Conservation (phyloP, 1,139 yeast genomes). For the Hansenula anomala region DNA sequence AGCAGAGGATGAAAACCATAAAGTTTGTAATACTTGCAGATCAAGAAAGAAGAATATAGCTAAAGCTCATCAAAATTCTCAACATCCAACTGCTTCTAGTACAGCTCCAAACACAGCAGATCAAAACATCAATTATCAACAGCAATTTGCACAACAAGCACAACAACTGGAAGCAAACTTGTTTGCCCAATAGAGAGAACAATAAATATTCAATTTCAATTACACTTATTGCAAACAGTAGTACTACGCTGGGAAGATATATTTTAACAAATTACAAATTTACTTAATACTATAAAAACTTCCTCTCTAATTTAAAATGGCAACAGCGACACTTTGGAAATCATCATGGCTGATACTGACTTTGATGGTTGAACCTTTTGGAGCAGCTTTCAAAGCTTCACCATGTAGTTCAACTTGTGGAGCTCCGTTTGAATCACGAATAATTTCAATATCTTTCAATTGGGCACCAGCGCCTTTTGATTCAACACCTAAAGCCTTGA, state of each 20-base stretch:
- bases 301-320: slow-evolving; percentile 61
- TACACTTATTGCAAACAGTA: too few relatives aligned
- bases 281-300: too few relatives aligned
- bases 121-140: slow-evolving; percentile 2
- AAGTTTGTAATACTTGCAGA: slow-evolving; percentile 52
- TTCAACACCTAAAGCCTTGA: slow-evolving; percentile 87
- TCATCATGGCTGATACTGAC: slow-evolving; percentile 96
- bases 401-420: slow-evolving; percentile 80
- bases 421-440: slow-evolving; percentile 71
- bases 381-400: slow-evolving; percentile 70
- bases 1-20: slow-evolving; percentile 44
- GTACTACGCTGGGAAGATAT: too few relatives aligned
- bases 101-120: background rate
- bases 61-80: slow-evolving; percentile 1
- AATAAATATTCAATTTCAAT: too few relatives aligned
- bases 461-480: slow-evolving; percentile 96
- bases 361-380: slow-evolving; percentile 66
- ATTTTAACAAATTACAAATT: too few relatives aligned
- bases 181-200: slow-evolving; percentile 10
- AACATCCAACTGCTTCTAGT: background rate
- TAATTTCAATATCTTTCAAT: slow-evolving; percentile 83
- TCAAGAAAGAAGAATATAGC: slow-evolving; percentile 35
- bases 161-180: slow-evolving; percentile 18
- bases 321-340: slow-evolving; percentile 96
- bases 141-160: slow-evolving; percentile 11